phyloP scores from a whole-genome alignment of 306 rosid genomes.

The Lathyrus sativus region DNA sequence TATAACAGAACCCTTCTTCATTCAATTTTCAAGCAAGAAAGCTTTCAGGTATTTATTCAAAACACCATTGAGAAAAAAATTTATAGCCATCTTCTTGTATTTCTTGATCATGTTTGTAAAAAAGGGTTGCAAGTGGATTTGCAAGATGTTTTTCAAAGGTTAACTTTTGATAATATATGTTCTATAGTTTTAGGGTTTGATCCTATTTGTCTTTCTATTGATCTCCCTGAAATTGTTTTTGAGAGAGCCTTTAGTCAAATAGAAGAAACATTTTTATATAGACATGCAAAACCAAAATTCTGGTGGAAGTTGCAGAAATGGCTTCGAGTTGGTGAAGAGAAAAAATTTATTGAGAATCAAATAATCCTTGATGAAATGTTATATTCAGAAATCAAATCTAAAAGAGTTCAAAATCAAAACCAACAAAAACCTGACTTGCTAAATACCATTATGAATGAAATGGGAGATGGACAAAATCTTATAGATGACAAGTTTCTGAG shows the following conservation, averaged over 20 bases:
- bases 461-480: not conserved
- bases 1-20: not conserved
- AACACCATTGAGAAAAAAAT: not conserved
- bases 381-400: not conserved
- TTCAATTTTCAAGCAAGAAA: not conserved
- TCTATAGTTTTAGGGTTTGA: constrained; percentile 26
- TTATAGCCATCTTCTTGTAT: not conserved
- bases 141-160: constrained; percentile 27
- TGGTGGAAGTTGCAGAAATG: not conserved
- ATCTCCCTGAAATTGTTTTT: not conserved
- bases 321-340: constrained; percentile 8
- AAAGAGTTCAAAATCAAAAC: not conserved
- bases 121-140: constrained; percentile 15
- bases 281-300: not conserved
- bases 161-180: constrained; percentile 23
- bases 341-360: not conserved
- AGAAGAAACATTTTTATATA: not conserved
- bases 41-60: constrained; percentile 1
- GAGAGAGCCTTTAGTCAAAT: not conserved
- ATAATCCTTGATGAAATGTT: not conserved
- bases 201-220: constrained; percentile 23
- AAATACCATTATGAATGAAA: not conserved
- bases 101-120: constrained; percentile 26
- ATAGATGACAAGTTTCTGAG: constrained; percentile 1
- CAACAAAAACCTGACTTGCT: not conserved